Percentiles rank a stretch among this genome's conserved stretches.
phyloP scores from a whole-genome alignment of 225 moss, liverwort and hornwort species.

The Climacium dendroides region DNA sequence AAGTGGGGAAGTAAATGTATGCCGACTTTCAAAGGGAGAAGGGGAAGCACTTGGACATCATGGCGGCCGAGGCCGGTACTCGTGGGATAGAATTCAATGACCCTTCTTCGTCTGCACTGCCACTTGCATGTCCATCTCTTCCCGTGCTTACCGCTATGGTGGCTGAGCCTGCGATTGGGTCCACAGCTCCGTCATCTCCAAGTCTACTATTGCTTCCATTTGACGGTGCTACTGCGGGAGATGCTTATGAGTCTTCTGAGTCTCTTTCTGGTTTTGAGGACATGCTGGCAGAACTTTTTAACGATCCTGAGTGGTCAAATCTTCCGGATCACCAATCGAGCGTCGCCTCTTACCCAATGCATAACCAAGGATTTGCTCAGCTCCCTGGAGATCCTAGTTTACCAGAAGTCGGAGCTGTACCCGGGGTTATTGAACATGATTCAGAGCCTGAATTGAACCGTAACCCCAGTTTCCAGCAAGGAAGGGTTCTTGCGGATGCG shows the following conservation, averaged over 20 bases:
- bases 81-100: not conserved
- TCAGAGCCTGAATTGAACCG: not conserved
- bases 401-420: too few relatives aligned
- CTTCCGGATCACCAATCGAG: too few relatives aligned
- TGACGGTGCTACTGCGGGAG: not conserved
- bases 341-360: not conserved
- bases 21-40: not conserved
- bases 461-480: not conserved
- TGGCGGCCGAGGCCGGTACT: too few relatives aligned
- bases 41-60: not conserved
- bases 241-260: not conserved
- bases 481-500: not conserved
- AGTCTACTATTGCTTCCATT: not conserved
- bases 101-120: too few relatives aligned
- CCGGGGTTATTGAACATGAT: not conserved
- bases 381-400: not conserved
- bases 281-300: rapidly evolving
- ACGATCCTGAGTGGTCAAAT: not conserved
- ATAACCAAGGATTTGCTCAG: not conserved
- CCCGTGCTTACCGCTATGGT: too few relatives aligned
- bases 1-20: not conserved
- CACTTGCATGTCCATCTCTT: not conserved
- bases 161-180: too few relatives aligned
- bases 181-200: too few relatives aligned
- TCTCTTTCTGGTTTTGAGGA: not conserved